Evolutionary conservation across 495 filamentous ascomycete species (phyloP).

Genomic region (Hapsidospora chrysogenum): DNA sequence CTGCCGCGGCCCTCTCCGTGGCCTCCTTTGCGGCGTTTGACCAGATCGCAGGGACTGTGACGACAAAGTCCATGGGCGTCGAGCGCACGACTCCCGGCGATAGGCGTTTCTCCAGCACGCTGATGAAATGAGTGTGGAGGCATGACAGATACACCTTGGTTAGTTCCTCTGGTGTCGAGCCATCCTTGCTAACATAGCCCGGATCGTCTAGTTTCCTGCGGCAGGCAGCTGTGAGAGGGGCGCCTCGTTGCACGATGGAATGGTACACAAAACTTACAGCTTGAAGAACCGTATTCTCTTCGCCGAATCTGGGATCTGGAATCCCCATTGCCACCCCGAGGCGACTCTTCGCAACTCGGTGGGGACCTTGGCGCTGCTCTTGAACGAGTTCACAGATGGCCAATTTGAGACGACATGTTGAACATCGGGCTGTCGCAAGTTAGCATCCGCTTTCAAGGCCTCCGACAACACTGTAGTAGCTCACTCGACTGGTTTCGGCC

Average conservation of each 20-base stretch:
- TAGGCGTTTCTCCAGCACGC: slow-evolving; percentile 12
- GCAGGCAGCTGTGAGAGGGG: not conserved
- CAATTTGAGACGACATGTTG: slow-evolving; percentile 15
- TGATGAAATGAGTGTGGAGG: slow-evolving; percentile 18
- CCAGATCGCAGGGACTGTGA: slow-evolving; percentile 42
- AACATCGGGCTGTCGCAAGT: slow-evolving; percentile 9
- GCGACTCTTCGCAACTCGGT: slow-evolving; percentile 17
- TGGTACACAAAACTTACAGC: slow-evolving; percentile 2
- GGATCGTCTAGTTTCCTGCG: slow-evolving; percentile 6
- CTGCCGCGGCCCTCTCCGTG: slow-evolving; percentile 25
- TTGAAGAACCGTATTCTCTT: slow-evolving; percentile 6
- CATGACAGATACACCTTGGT: slow-evolving; percentile 21
- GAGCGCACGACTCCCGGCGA: slow-evolving; percentile 12
- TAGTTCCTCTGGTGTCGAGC: slow-evolving; percentile 11
- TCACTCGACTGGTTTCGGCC: slow-evolving; percentile 4
- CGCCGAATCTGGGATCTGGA: slow-evolving; percentile 12
- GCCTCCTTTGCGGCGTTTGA: slow-evolving; percentile 30
- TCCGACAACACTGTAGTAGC: slow-evolving; percentile 9
- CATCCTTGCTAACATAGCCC: slow-evolving; percentile 2
- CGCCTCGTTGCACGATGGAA: slow-evolving; percentile 3
- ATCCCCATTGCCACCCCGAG: slow-evolving; percentile 21
- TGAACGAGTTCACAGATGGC: slow-evolving; percentile 13
- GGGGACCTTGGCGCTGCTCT: slow-evolving; percentile 23
- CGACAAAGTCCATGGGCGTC: slow-evolving; percentile 17
- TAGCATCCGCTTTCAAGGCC: slow-evolving; percentile 2